A percentile compares a stretch with the other conserved stretches of the same genome.
These are phyloP conservation scores for Anthoceros angustus DNA, from an alignment of 225 moss, liverwort and hornwort species.

Conservation along the genomic window DNA sequence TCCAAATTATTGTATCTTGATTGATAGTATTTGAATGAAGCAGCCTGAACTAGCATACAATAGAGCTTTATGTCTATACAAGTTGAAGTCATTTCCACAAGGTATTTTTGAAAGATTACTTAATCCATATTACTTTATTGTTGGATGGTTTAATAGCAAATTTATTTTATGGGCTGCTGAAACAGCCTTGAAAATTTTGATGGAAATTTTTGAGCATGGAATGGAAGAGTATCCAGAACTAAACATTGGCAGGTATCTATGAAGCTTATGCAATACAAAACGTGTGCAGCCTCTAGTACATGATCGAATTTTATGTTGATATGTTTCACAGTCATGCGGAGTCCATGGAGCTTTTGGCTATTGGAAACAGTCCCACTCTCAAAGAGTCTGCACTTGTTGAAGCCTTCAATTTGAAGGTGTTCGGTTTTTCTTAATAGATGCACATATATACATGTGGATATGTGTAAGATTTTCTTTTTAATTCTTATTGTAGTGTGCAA, in stretches of 20 bases:
- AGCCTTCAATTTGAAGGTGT: constrained; percentile 79
- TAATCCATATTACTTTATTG: not conserved
- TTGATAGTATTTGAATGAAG: not conserved
- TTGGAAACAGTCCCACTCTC: constrained; percentile 42
- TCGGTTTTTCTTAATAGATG: not conserved
- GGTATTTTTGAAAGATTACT: constrained; percentile 18
- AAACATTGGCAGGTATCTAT: constrained; percentile 46
- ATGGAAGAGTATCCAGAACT: constrained; percentile 56
- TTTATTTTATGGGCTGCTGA: constrained; percentile 14
- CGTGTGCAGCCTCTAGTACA: not conserved
- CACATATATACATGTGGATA: not conserved
- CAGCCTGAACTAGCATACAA: constrained; percentile 58
- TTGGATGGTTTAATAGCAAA: constrained; percentile 40
- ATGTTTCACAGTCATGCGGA: constrained; percentile 30
- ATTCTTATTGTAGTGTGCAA: constrained; percentile 36
- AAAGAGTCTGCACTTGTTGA: constrained; percentile 55
- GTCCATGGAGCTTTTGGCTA: constrained; percentile 43
- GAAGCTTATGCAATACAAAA: not conserved
- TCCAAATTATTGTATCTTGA: not conserved
- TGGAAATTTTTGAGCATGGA: constrained; percentile 54
- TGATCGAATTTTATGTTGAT: not conserved
- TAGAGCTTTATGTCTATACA: constrained; percentile 61
- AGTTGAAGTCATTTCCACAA: constrained; percentile 45
- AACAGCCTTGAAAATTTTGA: constrained; percentile 43
- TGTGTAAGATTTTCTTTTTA: not conserved